Base-by-base conservation (phyloP, 352 stramenopile genomes). In the Globisporangium megalacanthum region DNA sequence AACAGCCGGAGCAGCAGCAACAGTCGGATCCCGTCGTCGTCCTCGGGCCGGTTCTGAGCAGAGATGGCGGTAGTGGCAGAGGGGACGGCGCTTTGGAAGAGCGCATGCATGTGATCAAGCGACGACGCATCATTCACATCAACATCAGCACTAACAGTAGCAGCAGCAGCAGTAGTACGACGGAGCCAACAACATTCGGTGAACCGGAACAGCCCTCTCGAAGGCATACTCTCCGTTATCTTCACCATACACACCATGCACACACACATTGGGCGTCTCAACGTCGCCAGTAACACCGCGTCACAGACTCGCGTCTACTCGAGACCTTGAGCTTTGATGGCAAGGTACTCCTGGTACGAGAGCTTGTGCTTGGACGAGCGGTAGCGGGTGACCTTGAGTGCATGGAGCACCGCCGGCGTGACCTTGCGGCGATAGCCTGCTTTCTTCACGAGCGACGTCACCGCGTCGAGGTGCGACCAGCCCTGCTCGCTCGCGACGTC, bases 311-410 rank as follows among this genome's bases (percentile, higher is more conserved):
- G 65, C 25, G 46, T 39, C 29, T 59, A 45, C 9, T 39, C 59
- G 47, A 65, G 39, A 51, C 25, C 54, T 35, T 62, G 52, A 22
- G 65, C 58, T 68, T 88, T 92, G 67, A 83, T 61, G 65, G 60
- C 73, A 48, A 89, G 69, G 57, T 93, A 93, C 66, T 91, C 77
- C 48, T 77, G 68, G 71, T 90, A 90, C 64, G 79, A 76, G 52
- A 93, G 81, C 61, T 88, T 86, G 70, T 90, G 75, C 64, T 90
- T 90, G 51, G 83, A 88, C 61, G 79, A 90, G 52, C 76, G 75
- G 68, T 93, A 93, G 60, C 81, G 77, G 54, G 80, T 91, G 58
- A 93, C 68, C 62, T 86, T 86, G 62, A 92, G 68, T 36, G 62
- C 66, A 58, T 69, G 59, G 48, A 93, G 73, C 69, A 91, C 70